Base-by-base conservation (phyloP, 2,329 filamentous ascomycete species). In the Talaromyces verruculosus region DNA sequence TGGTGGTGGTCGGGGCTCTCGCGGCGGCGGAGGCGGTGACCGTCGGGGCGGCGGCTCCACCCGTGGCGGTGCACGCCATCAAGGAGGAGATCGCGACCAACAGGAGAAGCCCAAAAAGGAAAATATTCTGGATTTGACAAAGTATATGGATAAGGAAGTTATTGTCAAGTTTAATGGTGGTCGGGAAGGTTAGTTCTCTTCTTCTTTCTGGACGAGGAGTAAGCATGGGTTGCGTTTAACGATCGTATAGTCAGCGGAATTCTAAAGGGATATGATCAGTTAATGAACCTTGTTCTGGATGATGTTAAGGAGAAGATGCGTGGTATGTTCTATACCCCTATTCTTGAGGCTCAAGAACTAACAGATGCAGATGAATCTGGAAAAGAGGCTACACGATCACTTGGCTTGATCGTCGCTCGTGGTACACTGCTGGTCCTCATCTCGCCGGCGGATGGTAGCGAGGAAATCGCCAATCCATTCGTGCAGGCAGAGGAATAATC, bases 271-370 rank as follows among this genome's bases (percentile, higher is more conserved):
- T 98, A 93, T 78, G 95, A 99, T 77, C 93, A 95, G 73, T 85
- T 99, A 67, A 98, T 98, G 93, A 99, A 99, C 78, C 84, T 99
- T 68, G 95, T 99, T 30, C 84, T 99, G 65, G 95, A 98, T 75
- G 91, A 98, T 72, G 94, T 96, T 62, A 89, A 95, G 77, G 95
- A 99, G 78, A 86, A 90, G 58, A 88, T 97, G 80, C 87, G 90
- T 83, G 94, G 94, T 96, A 81, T 68, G 84, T 51, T 60, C 5
- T 43, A 51, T 43, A 19, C 11, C 22, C 22, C 33, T 5, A 17
- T 62, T 39, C 30, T 51, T 8, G 19, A 11, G 65, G 70, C 74
- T 25, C 1, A 1, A 30, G 39, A 45, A 72, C 61, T 47, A 33
- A 22, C 43, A 11, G 57, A n/a, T 60, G 37, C 71, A 97, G 95